phyloP scores from a whole-genome alignment of 2,329 filamentous ascomycete species.

The Trichoderma pleuroti region DNA sequence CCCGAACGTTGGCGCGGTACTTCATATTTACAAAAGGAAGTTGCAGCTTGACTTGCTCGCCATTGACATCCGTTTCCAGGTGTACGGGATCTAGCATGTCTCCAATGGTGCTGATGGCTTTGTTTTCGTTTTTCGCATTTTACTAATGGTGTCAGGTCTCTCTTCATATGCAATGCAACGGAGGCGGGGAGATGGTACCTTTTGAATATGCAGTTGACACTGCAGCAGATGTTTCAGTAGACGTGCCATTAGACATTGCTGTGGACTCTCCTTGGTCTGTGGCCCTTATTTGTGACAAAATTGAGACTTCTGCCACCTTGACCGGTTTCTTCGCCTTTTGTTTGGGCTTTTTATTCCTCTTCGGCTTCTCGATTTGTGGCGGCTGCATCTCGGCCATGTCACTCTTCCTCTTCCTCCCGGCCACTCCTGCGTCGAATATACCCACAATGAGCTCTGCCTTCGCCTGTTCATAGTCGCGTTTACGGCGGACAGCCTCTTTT shows the following conservation, averaged over 20 bases:
- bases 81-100: conserved; percentile 39
- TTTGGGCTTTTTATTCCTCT: conserved; percentile 24
- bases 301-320: neutral
- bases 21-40: conserved; percentile 73
- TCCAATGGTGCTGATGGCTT: conserved; percentile 34
- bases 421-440: conserved; percentile 37
- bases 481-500: conserved; percentile 59
- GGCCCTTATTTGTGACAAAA: neutral
- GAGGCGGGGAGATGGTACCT: conserved; percentile 8
- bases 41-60: conserved; percentile 33
- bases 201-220: conserved; percentile 30
- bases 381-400: conserved; percentile 26
- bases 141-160: conserved; percentile 31
- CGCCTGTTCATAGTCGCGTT: conserved; percentile 58
- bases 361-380: conserved; percentile 27
- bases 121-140: conserved; percentile 44
- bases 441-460: conserved; percentile 44
- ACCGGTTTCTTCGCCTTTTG: conserved; percentile 12
- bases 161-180: neutral
- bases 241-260: neutral
- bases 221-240: neutral
- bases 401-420: conserved; percentile 39
- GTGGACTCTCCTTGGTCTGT: neutral
- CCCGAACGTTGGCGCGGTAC: conserved; percentile 67
- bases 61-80: conserved; percentile 44